Conservation (phyloP, 2,329 filamentous ascomycete genomes). For the Cladosporium phlei region DNA sequence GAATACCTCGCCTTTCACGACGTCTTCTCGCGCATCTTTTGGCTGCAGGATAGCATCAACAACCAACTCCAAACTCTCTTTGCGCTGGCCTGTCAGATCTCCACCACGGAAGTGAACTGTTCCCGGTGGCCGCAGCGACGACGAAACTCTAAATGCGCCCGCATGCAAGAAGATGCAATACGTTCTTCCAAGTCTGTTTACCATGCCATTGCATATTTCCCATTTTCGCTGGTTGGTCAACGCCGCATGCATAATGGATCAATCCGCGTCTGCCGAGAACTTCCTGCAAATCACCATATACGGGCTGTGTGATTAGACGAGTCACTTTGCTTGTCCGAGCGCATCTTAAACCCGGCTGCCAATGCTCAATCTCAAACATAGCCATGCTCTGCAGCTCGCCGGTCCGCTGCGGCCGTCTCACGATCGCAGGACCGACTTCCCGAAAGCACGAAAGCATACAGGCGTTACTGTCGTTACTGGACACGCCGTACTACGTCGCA, state of each 20-base stretch:
- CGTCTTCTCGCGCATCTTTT: background rate
- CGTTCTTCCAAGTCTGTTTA: background rate
- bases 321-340: background rate
- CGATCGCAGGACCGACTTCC: background rate
- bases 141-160: background rate
- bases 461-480: background rate
- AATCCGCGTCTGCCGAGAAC: background rate
- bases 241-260: background rate
- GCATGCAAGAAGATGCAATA: background rate
- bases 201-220: background rate
- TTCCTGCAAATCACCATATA: background rate
- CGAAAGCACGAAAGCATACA: background rate
- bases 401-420: background rate
- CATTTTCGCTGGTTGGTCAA: too few species aligned
- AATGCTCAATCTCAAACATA: slow-evolving; percentile 5
- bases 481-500: background rate
- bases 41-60: background rate
- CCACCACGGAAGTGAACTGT: background rate
- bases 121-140: background rate
- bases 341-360: background rate
- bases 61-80: background rate
- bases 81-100: background rate
- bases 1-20: background rate
- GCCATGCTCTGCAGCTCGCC: background rate
- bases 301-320: background rate